Evolutionary conservation across 495 filamentous ascomycete genomes (phyloP).

Genomic region (Echria macrotheca): DNA sequence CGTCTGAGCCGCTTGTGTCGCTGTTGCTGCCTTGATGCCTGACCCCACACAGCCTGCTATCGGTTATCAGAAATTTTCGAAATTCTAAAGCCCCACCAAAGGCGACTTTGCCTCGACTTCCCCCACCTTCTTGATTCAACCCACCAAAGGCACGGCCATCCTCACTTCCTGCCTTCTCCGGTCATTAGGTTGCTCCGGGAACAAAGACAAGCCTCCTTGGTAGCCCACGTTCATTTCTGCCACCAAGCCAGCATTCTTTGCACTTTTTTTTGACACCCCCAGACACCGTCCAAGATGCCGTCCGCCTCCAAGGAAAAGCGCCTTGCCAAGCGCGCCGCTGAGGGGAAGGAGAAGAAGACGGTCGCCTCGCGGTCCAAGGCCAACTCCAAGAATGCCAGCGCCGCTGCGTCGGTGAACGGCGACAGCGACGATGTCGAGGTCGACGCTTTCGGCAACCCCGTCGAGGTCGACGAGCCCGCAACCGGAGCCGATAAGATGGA

Average conservation of each 20-base stretch:
- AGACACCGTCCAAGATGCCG: conserved; percentile 61
- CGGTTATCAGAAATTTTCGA: conserved; percentile 33
- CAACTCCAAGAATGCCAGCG: conserved; percentile 59
- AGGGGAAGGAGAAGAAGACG: conserved; percentile 69
- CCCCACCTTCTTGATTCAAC: conserved; percentile 26
- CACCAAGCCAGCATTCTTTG: not conserved
- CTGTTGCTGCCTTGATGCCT: conserved; percentile 30
- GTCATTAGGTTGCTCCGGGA: conserved; percentile 11
- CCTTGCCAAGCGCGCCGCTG: conserved; percentile 87
- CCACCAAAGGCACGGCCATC: conserved; percentile 21
- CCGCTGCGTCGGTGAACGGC: conserved; percentile 61
- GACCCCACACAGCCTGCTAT: conserved; percentile 24
- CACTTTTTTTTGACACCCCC: conserved; percentile 4
- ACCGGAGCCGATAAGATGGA: conserved; percentile 67
- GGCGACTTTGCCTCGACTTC: conserved; percentile 14
- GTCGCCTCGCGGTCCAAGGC: conserved; percentile 62
- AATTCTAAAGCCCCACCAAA: conserved; percentile 32
- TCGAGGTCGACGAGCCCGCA: conserved; percentile 60
- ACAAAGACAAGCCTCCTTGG: conserved; percentile 13
- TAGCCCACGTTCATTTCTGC: conserved; percentile 15
- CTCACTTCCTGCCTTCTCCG: conserved; percentile 14
- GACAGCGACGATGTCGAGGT: conserved; percentile 65
- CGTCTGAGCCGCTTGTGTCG: no score
- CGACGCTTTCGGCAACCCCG: conserved; percentile 55
- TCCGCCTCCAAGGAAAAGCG: conserved; percentile 97